Evolutionary conservation across 306 rosid species (phyloP).

Genomic region (Quercus wislizeni): DNA sequence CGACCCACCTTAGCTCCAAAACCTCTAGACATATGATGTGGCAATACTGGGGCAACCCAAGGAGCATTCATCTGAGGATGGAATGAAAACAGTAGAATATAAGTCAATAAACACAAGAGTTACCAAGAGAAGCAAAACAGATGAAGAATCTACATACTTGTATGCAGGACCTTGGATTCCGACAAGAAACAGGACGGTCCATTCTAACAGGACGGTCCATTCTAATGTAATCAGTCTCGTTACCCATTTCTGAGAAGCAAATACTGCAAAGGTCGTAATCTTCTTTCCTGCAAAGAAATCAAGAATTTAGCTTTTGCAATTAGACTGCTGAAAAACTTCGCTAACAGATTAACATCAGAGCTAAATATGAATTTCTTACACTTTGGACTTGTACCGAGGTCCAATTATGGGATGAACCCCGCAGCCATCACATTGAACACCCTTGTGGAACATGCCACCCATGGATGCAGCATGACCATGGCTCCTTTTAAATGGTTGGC

Average conservation of each 20-base stretch:
- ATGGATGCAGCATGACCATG: slow-evolving; percentile 36
- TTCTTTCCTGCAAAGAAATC: slow-evolving; percentile 54
- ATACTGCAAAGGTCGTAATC: slow-evolving; percentile 81
- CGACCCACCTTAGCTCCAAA: slow-evolving; percentile 27
- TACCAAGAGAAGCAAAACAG: background rate
- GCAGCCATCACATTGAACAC: slow-evolving; percentile 88
- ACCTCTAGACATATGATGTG: slow-evolving; percentile 24
- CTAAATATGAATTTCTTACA: slow-evolving; percentile 47
- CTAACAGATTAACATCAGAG: background rate
- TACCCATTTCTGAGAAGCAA: slow-evolving; percentile 64
- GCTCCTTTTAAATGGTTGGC: slow-evolving; percentile 49
- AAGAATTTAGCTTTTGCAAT: background rate
- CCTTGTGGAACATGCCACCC: slow-evolving; percentile 79
- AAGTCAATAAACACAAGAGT: background rate
- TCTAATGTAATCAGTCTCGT: slow-evolving; percentile 54
- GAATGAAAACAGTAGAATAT: slow-evolving; percentile 7
- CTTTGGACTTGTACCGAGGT: slow-evolving; percentile 83
- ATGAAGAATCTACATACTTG: slow-evolving; percentile 28
- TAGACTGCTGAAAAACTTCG: background rate
- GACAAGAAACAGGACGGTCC: slow-evolving; percentile 52
- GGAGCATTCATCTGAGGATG: slow-evolving; percentile 27
- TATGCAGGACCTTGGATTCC: slow-evolving; percentile 28
- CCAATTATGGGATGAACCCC: slow-evolving; percentile 89
- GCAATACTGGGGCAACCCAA: slow-evolving; percentile 16
- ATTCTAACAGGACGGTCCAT: slow-evolving; percentile 71